Evolutionary conservation across 805 yeast genomes (phyloP).

Genomic region (Lipomyces yamanashiensis): DNA sequence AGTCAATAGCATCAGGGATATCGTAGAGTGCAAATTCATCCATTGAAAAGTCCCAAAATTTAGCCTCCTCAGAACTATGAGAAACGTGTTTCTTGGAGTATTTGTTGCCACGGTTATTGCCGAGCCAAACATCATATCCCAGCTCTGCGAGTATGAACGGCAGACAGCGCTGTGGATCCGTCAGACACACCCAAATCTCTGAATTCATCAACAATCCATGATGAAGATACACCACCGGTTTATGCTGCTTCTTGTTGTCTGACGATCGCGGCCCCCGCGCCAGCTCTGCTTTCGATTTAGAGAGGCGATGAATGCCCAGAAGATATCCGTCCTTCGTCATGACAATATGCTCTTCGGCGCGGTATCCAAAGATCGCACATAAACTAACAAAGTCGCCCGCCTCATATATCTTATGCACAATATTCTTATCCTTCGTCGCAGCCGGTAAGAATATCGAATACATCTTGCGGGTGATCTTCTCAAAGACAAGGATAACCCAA

Average conservation of each 20-base stretch:
- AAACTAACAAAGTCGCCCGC: constrained; percentile 66
- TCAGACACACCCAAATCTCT: constrained; percentile 72
- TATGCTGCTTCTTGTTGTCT: background rate
- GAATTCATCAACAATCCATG: constrained; percentile 91
- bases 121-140: constrained; percentile 86
- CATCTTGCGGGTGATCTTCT: constrained; percentile 29
- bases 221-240: constrained; percentile 74
- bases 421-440: constrained; percentile 21
- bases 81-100: constrained; percentile 78
- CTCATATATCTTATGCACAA: constrained; percentile 49
- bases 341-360: constrained; percentile 75
- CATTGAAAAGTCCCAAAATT: constrained; percentile 87
- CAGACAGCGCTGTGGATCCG: constrained; percentile 56
- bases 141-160: constrained; percentile 77
- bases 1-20: constrained; percentile 81
- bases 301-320: constrained; percentile 46
- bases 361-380: constrained; percentile 69
- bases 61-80: constrained; percentile 50
- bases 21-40: constrained; percentile 93
- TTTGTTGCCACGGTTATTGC: constrained; percentile 91
- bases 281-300: constrained; percentile 29
- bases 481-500: constrained; percentile 39
- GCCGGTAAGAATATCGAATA: constrained; percentile 22
- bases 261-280: background rate
- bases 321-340: constrained; percentile 35